Base-by-base conservation (phyloP, 495 filamentous ascomycete species). In the Aspergillus avenaceus region DNA sequence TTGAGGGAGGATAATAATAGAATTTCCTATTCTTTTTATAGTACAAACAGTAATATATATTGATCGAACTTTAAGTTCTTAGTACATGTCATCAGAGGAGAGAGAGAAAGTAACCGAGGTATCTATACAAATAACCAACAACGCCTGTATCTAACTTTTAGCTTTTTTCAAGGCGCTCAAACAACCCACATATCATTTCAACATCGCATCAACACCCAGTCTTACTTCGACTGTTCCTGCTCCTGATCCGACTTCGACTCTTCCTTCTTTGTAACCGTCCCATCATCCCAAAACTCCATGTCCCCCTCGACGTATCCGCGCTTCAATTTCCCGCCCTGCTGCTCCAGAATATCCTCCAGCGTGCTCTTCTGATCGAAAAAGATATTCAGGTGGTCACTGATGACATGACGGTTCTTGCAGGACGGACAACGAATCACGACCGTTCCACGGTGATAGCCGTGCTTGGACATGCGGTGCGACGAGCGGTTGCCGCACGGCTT, bases 391-490 rank as follows among this genome's bases (percentile, higher is more conserved):
- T 99, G 87, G 70, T 99, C 93, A 61, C 80, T 84, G 58, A 99
- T 97, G 47, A 97, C 72, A 73, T 99, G 93, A 18, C 90, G 77
- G 58, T 86, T 88, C 57, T 84, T 77, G 67, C 93, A 99, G 0
- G 68, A 67, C 1, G 91, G 91, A 61, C 93, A 99, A 26, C 82
- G 82, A 40, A 99, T 90, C 36, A 97, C 71, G 12, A 95, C 86
- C 0, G 87, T 88, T 21, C 93, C 93, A 21, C 84, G 70, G 64
- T 97, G 90, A 64, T 97, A 99, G 12, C 88, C 93, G 53, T 96
- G 93, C 68, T 97, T 96, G 19, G 86, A 86, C 50, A 99, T 73
- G 8, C 66, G 74, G 63, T 97, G 93, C 3, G 78, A 70, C 5
- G 88, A 91, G 24, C 95, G 84, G 5, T 76, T 60, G 8, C 64